Percentiles rank a stretch among this genome's conserved stretches.
Evolutionary conservation across 768 basidiomycete species (phyloP).

Genomic region (Mycena albidolilacea): DNA sequence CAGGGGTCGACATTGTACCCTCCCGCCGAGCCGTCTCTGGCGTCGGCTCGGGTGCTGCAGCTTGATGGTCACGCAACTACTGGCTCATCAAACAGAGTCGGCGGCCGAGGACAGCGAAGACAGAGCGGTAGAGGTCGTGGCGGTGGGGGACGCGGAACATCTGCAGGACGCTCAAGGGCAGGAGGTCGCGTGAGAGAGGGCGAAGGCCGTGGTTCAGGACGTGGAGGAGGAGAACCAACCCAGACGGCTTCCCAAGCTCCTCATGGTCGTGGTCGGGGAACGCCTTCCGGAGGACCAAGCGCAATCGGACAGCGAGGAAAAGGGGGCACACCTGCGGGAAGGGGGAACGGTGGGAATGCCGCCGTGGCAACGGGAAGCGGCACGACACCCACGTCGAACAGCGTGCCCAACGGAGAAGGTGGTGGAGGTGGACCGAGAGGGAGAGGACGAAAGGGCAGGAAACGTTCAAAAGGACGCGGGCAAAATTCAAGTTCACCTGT

Average conservation of each 20-base stretch:
- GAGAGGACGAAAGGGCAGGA: slow-evolving; percentile 18
- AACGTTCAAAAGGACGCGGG: slow-evolving; percentile 12
- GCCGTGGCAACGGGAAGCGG: slow-evolving; percentile 1
- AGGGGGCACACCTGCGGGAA: slow-evolving; percentile 8
- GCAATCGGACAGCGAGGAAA: slow-evolving; percentile 16
- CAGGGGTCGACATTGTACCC: no score
- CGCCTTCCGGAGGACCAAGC: slow-evolving; percentile 16
- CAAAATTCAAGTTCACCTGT: background rate
- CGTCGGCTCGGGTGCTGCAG: background rate
- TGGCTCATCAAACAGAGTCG: slow-evolving; percentile 12
- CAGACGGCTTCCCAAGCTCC: slow-evolving; percentile 19
- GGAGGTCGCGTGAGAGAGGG: slow-evolving; percentile 17
- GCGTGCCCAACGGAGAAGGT: slow-evolving; percentile 15
- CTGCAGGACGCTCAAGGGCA: slow-evolving; percentile 15
- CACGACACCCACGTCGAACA: slow-evolving; percentile 6
- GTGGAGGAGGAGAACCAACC: slow-evolving; percentile 11
- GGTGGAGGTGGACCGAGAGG: slow-evolving; percentile 13
- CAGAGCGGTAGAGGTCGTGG: slow-evolving; percentile 19
- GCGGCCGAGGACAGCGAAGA: slow-evolving; percentile 19
- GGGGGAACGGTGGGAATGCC: slow-evolving; percentile 3
- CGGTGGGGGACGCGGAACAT: slow-evolving; percentile 18
- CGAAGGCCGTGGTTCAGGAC: slow-evolving; percentile 15
- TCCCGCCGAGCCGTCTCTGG: no score
- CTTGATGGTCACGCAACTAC: slow-evolving; percentile 10
- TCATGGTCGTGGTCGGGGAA: slow-evolving; percentile 15